Evolutionary conservation across 306 rosid species (phyloP).

Genomic region (Lupinus albus): DNA sequence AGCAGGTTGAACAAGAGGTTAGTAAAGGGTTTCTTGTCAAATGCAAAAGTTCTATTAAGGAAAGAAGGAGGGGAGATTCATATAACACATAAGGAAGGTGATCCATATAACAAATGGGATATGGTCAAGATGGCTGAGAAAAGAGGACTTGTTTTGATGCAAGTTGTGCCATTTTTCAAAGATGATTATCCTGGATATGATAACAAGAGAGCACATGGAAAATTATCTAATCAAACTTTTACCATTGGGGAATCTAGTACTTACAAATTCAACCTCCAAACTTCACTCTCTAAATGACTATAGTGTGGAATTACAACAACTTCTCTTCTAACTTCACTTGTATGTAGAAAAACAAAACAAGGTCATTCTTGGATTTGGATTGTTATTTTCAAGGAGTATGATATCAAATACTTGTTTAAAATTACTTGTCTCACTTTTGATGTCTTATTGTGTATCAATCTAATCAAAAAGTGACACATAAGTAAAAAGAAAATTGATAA

Average conservation of each 20-base stretch:
- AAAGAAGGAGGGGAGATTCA: conserved; percentile 76
- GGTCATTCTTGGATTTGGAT: conserved; percentile 11
- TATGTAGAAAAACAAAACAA: neutral
- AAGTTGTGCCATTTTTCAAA: conserved; percentile 54
- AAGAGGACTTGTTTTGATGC: conserved; percentile 52
- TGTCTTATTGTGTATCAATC: no score
- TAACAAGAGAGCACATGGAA: conserved; percentile 82
- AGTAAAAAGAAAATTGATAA: no score
- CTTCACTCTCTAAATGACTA: conserved; percentile 21
- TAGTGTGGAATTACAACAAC: neutral
- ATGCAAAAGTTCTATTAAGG: conserved; percentile 57
- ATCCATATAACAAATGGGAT: conserved; percentile 76
- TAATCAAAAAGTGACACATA: no score
- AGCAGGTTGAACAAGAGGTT: conserved; percentile 74
- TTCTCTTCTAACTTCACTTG: neutral
- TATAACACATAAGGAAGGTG: conserved; percentile 72
- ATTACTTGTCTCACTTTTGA: no score
- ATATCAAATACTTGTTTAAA: no score
- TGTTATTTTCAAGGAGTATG: conserved; percentile 1
- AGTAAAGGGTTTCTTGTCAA: conserved; percentile 67
- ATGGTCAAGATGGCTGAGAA: conserved; percentile 62
- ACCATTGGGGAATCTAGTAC: conserved; percentile 59
- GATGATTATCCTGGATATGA: conserved; percentile 68
- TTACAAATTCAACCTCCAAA: conserved; percentile 61
- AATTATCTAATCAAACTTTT: conserved; percentile 53